Evolutionary conservation across 805 yeast genomes (phyloP), one percentile per base, ranked within the genome.

Genomic region (Metschnikowia vanudenii): DNA sequence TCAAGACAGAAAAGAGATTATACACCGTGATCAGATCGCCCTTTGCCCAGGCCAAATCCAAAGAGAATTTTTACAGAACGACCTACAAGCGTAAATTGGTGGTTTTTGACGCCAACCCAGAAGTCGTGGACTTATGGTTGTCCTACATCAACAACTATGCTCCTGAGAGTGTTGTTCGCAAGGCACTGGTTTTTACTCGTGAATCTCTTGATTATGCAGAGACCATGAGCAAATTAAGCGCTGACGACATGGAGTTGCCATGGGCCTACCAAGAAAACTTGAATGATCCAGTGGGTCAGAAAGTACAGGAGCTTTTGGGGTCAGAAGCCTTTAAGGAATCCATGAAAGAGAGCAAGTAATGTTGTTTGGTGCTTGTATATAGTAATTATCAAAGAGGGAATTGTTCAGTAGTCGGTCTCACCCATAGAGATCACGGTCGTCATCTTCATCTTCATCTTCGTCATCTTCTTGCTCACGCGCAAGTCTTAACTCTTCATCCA

Each of bases 11-110:
- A 62, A 80, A 83, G 57, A 87, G 92, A 66, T 79, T 90, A 56
- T 92, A 96, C 88, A 94, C 99, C 0, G 96, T 94, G 37, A 90
- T 85, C 59, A 80, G 84, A 64, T 83, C 96, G 3, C 97, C 97
- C 1, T 94, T 94, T 64, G 96, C 87, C 17, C 94, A 88, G 61
- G 96, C 97, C 43, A 91, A 90, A 65, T 78, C 94, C 9, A 94
- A 94, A 70, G 96, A 92, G 71, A 94, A 92, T 74, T 94, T 87
- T 69, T 87, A 88, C 71, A 83, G 98, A 71, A 76, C 80, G 40
- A 94, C 98, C 1, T 87, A 81, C 64, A 81, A 84, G 57, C 80
- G 96, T 52, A 64, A 79, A 50, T 73, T 94, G 54, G 77, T 75
- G 55, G 86, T 89, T 24, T 90, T 80, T 76, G 98, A 94, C 65